Conservation (phyloP, 306 rosid species). For the Castanospermum australe region DNA sequence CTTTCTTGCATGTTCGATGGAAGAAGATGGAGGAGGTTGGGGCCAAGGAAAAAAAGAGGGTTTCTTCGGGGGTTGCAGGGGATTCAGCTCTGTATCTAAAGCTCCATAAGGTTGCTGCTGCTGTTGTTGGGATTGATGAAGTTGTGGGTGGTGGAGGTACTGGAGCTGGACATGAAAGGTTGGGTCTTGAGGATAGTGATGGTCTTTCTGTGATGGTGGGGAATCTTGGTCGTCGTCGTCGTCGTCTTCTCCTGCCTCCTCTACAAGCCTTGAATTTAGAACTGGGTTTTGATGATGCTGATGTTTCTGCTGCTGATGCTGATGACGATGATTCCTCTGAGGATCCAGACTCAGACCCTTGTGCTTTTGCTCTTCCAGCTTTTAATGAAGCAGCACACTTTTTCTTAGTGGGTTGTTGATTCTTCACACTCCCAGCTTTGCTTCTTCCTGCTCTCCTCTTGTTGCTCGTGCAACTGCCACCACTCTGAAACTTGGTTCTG, state of each 20-base stretch:
- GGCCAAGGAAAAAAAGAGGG: slow-evolving; percentile 6
- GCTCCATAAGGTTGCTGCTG: not conserved
- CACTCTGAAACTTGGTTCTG: slow-evolving; percentile 29
- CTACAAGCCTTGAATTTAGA: slow-evolving; percentile 36
- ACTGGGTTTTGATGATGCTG: slow-evolving; percentile 25
- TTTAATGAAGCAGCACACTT: slow-evolving; percentile 35
- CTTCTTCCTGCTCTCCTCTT: slow-evolving; percentile 17
- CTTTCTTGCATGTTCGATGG: slow-evolving; percentile 55
- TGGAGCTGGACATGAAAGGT: slow-evolving; percentile 29
- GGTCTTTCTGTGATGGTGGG: slow-evolving; percentile 19
- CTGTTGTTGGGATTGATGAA: not conserved
- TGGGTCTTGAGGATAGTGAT: slow-evolving; percentile 16
- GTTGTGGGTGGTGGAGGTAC: slow-evolving; percentile 16
- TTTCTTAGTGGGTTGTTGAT: slow-evolving; percentile 20
- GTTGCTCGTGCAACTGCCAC: slow-evolving; percentile 30
- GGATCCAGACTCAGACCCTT: slow-evolving; percentile 73
- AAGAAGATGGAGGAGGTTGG: slow-evolving; percentile 25
- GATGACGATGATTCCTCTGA: slow-evolving; percentile 45
- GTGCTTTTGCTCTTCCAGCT: slow-evolving; percentile 71
- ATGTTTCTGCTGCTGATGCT: slow-evolving; percentile 20
- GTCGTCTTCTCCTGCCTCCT: no score
- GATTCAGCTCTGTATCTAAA: slow-evolving; percentile 9
- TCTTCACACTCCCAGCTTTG: slow-evolving; percentile 17
- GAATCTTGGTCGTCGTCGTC: slow-evolving; percentile 31
- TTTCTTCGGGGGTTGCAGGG: slow-evolving; percentile 26